Percentiles rank a stretch among this genome's conserved stretches.
Evolutionary conservation across 495 filamentous ascomycete species (phyloP).

Genomic region (Eremomyces bilateralis): DNA sequence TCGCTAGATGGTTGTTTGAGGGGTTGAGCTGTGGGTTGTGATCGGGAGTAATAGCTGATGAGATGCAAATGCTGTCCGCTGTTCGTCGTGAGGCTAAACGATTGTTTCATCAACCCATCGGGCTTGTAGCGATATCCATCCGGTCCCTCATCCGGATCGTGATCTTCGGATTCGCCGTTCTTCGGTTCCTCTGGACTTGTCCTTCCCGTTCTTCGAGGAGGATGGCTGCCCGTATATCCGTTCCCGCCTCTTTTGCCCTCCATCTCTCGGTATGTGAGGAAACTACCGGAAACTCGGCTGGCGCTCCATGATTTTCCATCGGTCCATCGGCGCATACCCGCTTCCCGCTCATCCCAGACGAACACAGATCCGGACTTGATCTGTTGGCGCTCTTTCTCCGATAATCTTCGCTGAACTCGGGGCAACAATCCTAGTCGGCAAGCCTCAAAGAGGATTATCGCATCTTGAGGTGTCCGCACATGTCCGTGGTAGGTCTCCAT

Average conservation of each 20-base stretch:
- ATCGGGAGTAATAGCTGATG: constrained; percentile 87
- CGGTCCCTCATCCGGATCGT: constrained; percentile 59
- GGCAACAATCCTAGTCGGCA: constrained; percentile 78
- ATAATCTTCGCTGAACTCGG: constrained; percentile 76
- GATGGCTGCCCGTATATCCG: constrained; percentile 26
- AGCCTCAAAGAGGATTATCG: constrained; percentile 93
- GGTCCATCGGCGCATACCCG: constrained; percentile 95
- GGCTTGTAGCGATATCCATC: constrained; percentile 96
- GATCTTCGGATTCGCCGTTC: constrained; percentile 46
- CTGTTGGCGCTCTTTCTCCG: constrained; percentile 88
- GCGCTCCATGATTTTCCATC: constrained; percentile 99
- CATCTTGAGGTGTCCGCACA: constrained; percentile 80
- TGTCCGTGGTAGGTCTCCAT: constrained; percentile 97
- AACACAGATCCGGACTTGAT: constrained; percentile 94
- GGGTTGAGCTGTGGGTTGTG: constrained; percentile 39
- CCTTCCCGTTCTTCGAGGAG: constrained; percentile 7
- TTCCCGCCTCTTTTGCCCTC: constrained; percentile 73
- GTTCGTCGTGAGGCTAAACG: constrained; percentile 92
- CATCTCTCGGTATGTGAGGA: constrained; percentile 95
- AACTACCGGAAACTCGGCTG: constrained; percentile 90
- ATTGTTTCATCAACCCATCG: constrained; percentile 96
- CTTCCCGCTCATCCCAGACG: constrained; percentile 97
- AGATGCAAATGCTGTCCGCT: constrained; percentile 80
- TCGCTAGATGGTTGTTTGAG: constrained; percentile 65
- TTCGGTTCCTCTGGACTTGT: constrained; percentile 4